Conservation (phyloP, 2,329 filamentous ascomycete species). For the Xylaria digitata region DNA sequence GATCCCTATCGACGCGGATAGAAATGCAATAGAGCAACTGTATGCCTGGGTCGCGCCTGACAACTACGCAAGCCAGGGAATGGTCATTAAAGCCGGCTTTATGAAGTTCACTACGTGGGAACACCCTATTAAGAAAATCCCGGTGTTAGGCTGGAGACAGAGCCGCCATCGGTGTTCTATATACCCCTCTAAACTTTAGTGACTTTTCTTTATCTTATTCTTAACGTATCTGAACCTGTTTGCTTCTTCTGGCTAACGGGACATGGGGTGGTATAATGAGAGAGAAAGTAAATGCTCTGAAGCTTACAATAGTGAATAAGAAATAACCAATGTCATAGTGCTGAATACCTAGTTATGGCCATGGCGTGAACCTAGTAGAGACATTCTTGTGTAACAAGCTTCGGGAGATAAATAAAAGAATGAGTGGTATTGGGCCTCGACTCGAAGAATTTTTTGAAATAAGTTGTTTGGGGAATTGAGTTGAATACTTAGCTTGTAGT, state of each 20-base stretch:
- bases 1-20: background rate
- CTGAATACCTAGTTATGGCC: too few relatives aligned
- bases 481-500: too few relatives aligned
- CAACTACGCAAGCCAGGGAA: slow-evolving; percentile 16
- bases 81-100: slow-evolving; percentile 46
- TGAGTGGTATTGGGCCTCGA: too few relatives aligned
- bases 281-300: too few relatives aligned
- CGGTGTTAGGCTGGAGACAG: slow-evolving; percentile 17
- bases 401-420: too few relatives aligned
- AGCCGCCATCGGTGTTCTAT: slow-evolving; percentile 1
- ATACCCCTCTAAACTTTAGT: slow-evolving; percentile 9
- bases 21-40: slow-evolving; percentile 16
- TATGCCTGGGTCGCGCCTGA: slow-evolving; percentile 19
- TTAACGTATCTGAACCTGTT: background rate
- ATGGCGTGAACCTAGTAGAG: too few relatives aligned
- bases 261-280: background rate
- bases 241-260: background rate
- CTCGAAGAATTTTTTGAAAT: too few relatives aligned
- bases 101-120: slow-evolving; percentile 40
- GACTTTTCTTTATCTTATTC: too few relatives aligned
- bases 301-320: too few relatives aligned
- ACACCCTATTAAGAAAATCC: slow-evolving; percentile 15
- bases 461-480: too few relatives aligned
- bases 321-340: too few relatives aligned
- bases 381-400: too few relatives aligned